Percentiles rank a stretch among this genome's conserved stretches.
phyloP scores from a whole-genome alignment of 306 rosid species.

The Senna siamea region DNA sequence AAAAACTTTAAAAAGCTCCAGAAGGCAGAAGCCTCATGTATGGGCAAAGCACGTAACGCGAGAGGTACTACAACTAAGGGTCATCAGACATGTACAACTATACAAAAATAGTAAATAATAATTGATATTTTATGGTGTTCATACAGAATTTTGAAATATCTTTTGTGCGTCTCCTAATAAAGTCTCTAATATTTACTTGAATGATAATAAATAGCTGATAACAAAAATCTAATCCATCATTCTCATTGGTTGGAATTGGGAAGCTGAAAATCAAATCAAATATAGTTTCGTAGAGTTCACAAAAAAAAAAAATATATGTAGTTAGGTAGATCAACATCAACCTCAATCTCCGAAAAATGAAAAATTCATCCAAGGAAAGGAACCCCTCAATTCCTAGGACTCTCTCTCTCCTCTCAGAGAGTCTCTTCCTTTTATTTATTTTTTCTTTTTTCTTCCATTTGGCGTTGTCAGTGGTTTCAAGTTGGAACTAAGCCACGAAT shows the following conservation, averaged over 20 bases:
- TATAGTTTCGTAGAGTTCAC: background rate
- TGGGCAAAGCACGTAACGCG: background rate
- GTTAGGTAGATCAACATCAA: constrained; percentile 43
- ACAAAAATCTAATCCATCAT: constrained; percentile 29
- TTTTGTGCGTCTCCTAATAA: background rate
- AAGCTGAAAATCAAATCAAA: constrained; percentile 28
- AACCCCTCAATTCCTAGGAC: too few species aligned
- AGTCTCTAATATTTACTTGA: too few species aligned
- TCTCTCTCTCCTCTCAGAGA: background rate
- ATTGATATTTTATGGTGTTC: too few species aligned
- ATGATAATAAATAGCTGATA: background rate
- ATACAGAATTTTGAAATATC: background rate
- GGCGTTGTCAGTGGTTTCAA: background rate
- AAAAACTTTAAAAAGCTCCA: background rate
- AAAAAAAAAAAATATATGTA: too few species aligned
- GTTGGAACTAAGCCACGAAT: constrained; percentile 55
- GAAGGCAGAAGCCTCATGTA: background rate
- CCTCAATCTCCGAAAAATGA: constrained; percentile 65
- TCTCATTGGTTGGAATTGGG: constrained; percentile 26
- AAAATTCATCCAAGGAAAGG: constrained; percentile 48
- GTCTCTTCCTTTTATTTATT: background rate
- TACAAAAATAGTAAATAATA: too few species aligned
- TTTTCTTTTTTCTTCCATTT: too few species aligned
- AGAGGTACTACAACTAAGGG: background rate
- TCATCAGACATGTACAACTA: too few species aligned